A percentile compares a stretch with the other conserved stretches of the same genome.
Evolutionary conservation across 2,329 filamentous ascomycete species (phyloP).

Genomic region (Fusarium stilboides): DNA sequence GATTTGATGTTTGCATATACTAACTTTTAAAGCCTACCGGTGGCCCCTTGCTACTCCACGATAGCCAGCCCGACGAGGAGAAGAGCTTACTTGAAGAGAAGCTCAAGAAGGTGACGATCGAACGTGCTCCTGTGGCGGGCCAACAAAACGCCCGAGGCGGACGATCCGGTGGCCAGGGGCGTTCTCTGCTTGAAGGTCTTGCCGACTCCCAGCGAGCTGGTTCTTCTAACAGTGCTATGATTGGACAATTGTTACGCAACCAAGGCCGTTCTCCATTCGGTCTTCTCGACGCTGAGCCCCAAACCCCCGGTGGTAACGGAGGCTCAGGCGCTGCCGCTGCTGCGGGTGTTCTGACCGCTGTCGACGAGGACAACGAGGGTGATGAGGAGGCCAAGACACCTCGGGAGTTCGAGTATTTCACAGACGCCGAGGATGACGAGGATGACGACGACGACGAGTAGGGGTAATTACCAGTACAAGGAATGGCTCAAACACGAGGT

Average conservation of each 20-base stretch:
- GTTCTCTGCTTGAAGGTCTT: slow-evolving; percentile 57
- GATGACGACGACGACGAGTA: slow-evolving; percentile 56
- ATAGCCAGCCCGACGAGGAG: slow-evolving; percentile 83
- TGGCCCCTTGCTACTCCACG: slow-evolving; percentile 90
- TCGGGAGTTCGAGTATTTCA: slow-evolving; percentile 83
- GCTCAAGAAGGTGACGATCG: slow-evolving; percentile 82
- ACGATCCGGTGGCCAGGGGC: slow-evolving; percentile 52
- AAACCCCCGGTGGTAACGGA: slow-evolving; percentile 56
- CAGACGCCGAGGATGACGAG: slow-evolving; percentile 70
- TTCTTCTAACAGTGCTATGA: slow-evolving; percentile 51
- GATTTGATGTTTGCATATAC: slow-evolving; percentile 9
- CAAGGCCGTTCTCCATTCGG: slow-evolving; percentile 56
- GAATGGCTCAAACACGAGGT: background rate
- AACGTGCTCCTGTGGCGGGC: slow-evolving; percentile 73
- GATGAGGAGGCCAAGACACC: slow-evolving; percentile 81
- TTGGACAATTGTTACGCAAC: slow-evolving; percentile 62
- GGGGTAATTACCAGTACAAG: slow-evolving; percentile 3
- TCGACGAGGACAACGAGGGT: slow-evolving; percentile 86
- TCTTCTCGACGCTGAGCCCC: slow-evolving; percentile 45
- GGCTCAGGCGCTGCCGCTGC: slow-evolving; percentile 76
- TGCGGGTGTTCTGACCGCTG: slow-evolving; percentile 85
- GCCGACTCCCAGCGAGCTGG: slow-evolving; percentile 53
- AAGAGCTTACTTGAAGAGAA: slow-evolving; percentile 92
- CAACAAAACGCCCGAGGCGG: slow-evolving; percentile 53
- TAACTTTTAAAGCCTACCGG: slow-evolving; percentile 80